These are phyloP conservation scores for Bonia amplexicaulis DNA, from an alignment of 176 grass and related monocot species.

Conservation along the genomic window DNA sequence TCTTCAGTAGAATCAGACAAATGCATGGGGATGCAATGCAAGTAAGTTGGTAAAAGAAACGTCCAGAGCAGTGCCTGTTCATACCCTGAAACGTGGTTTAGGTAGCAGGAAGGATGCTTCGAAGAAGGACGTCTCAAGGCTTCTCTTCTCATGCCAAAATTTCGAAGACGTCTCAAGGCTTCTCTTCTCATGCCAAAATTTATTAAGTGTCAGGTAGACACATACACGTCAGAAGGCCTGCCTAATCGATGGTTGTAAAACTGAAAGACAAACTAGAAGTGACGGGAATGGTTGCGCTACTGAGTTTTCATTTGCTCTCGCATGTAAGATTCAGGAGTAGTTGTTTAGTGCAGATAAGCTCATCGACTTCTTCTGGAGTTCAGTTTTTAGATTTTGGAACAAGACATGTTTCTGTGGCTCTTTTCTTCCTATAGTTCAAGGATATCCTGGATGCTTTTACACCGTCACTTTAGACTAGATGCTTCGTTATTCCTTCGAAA, in stretches of 20 bases:
- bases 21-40: not conserved
- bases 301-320: not conserved
- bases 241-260: not conserved
- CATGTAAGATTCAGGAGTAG: not conserved
- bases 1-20: conserved; percentile 12
- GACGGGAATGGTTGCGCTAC: not conserved
- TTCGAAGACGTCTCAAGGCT: no score
- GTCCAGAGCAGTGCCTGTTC: not conserved
- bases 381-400: not conserved
- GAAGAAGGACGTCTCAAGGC: not conserved
- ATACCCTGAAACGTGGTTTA: not conserved
- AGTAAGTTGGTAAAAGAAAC: not conserved
- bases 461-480: not conserved
- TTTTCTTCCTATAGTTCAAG: no score
- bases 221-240: not conserved
- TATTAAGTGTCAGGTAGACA: not conserved
- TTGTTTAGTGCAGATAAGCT: not conserved
- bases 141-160: not conserved
- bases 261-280: not conserved
- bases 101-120: not conserved
- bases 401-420: not conserved
- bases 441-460: no score
- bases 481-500: not conserved
- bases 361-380: not conserved
- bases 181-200: not conserved